These are phyloP conservation scores for Mycosarcoma maydis DNA, from an alignment of 1,284 basidiomycete species.

Conservation along the genomic window DNA sequence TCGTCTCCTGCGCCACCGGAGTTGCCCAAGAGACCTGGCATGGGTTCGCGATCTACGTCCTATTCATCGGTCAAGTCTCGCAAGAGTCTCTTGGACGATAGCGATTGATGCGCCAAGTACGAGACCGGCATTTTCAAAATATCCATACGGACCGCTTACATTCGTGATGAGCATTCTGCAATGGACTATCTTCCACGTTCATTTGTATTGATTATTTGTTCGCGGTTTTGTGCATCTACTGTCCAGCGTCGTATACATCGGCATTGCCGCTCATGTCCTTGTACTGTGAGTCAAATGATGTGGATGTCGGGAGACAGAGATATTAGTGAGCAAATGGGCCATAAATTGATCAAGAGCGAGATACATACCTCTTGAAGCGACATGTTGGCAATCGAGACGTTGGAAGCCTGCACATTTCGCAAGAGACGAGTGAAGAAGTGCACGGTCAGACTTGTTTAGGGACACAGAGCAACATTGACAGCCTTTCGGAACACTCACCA, in stretches of 20 bases:
- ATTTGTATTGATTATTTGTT: no score
- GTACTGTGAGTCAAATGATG: slow-evolving; percentile 20
- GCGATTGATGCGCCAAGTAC: slow-evolving; percentile 22
- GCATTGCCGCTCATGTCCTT: slow-evolving; percentile 49
- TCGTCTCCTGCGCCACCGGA: slow-evolving; percentile 26
- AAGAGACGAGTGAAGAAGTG: not conserved
- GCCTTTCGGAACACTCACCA: slow-evolving; percentile 12
- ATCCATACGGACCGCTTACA: no score
- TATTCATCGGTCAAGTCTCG: slow-evolving; percentile 38
- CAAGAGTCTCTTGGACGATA: slow-evolving; percentile 44
- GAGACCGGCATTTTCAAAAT: no score
- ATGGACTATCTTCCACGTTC: not conserved
- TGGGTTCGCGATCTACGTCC: slow-evolving; percentile 39
- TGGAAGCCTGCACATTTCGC: slow-evolving; percentile 29
- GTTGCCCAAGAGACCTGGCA: slow-evolving; percentile 31
- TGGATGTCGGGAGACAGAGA: not conserved
- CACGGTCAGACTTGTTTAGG: not conserved
- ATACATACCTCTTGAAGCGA: slow-evolving; percentile 39
- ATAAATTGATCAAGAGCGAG: no score
- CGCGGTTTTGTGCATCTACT: slow-evolving; percentile 16
- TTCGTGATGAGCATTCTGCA: not conserved
- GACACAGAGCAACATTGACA: not conserved
- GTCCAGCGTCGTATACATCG: slow-evolving; percentile 49
- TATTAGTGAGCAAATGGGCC: no score
- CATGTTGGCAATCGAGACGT: slow-evolving; percentile 49